Percentiles rank a stretch among this genome's conserved stretches.
Evolutionary conservation across 345 rosid genomes (phyloP).

Genomic region (Camelina sativa): DNA sequence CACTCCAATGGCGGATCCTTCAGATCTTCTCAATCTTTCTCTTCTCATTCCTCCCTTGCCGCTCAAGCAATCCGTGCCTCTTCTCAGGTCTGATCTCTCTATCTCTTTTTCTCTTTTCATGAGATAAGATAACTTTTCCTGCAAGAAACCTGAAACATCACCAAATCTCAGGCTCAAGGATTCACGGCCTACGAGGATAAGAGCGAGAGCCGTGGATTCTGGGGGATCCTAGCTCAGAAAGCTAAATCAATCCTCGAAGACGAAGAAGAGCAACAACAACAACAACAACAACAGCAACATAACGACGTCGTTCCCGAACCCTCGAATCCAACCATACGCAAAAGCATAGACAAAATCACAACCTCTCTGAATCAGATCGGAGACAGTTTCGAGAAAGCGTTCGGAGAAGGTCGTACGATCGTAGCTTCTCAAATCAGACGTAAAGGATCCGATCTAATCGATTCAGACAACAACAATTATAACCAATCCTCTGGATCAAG

Average conservation of each 20-base stretch:
- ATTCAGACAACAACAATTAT: constrained; percentile 28
- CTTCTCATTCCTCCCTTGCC: constrained; percentile 60
- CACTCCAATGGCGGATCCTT: constrained; percentile 42
- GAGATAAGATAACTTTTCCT: not conserved
- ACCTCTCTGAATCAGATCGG: constrained; percentile 85
- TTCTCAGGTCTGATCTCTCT: constrained; percentile 52
- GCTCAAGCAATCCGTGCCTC: constrained; percentile 93
- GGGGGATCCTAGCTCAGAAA: constrained; percentile 88
- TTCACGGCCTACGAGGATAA: constrained; percentile 67
- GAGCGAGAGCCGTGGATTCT: constrained; percentile 63
- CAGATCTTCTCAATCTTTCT: constrained; percentile 50
- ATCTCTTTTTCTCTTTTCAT: not conserved
- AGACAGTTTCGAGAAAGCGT: constrained; percentile 87
- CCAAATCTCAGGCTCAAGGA: constrained; percentile 49
- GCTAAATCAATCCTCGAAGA: constrained; percentile 87
- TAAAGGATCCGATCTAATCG: constrained; percentile 54
- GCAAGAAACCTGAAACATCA: constrained; percentile 18
- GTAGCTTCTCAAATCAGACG: constrained; percentile 78
- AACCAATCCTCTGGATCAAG: constrained; percentile 49
- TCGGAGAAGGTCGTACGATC: constrained; percentile 86
- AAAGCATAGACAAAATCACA: constrained; percentile 73
- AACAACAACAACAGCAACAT: constrained; percentile 5
- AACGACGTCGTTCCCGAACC: constrained; percentile 36
- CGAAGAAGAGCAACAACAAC: constrained; percentile 47
- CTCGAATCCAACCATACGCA: constrained; percentile 66